Percentiles rank a stretch among this genome's conserved stretches.
phyloP scores from a whole-genome alignment of 1,284 basidiomycete species.

The Ganoderma lucidum region DNA sequence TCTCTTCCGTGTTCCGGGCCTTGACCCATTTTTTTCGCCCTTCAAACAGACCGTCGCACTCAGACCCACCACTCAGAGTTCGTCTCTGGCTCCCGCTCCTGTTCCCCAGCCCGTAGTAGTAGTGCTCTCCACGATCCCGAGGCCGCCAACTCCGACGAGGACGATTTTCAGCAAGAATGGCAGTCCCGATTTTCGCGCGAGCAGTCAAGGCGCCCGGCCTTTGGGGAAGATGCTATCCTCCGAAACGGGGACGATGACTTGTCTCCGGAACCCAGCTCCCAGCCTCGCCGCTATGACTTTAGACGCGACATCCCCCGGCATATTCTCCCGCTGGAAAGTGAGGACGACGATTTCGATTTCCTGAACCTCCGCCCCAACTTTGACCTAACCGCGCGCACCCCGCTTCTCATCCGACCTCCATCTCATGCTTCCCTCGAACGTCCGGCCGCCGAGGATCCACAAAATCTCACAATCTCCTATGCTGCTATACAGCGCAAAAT shows the following conservation, averaged over 20 bases:
- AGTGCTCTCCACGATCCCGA: conserved; percentile 44
- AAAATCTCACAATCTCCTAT: conserved; percentile 14
- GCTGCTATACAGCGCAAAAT: conserved; percentile 22
- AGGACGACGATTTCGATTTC: conserved; percentile 21
- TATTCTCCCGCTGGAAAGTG: not conserved
- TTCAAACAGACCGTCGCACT: conserved; percentile 62
- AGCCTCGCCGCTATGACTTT: conserved; percentile 19
- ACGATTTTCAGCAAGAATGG: conserved; percentile 36
- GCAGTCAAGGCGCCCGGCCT: conserved; percentile 35
- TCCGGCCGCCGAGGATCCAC: not conserved
- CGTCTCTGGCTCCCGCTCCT: conserved; percentile 57
- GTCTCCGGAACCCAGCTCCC: conserved; percentile 33
- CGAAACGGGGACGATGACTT: conserved; percentile 54
- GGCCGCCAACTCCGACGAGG: conserved; percentile 44
- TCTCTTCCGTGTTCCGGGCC: conserved; percentile 38
- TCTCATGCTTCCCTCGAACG: conserved; percentile 37
- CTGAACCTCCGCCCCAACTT: conserved; percentile 18
- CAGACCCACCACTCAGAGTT: conserved; percentile 70
- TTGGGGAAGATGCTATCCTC: conserved; percentile 41
- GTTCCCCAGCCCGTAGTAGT: conserved; percentile 44
- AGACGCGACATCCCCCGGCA: conserved; percentile 20
- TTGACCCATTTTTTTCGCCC: conserved; percentile 10
- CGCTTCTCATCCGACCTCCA: conserved; percentile 52
- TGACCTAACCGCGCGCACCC: conserved; percentile 42
- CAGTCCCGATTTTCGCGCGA: conserved; percentile 21